Base-by-base conservation (phyloP, 345 rosid genomes). In the Hibiscus syriacus region DNA sequence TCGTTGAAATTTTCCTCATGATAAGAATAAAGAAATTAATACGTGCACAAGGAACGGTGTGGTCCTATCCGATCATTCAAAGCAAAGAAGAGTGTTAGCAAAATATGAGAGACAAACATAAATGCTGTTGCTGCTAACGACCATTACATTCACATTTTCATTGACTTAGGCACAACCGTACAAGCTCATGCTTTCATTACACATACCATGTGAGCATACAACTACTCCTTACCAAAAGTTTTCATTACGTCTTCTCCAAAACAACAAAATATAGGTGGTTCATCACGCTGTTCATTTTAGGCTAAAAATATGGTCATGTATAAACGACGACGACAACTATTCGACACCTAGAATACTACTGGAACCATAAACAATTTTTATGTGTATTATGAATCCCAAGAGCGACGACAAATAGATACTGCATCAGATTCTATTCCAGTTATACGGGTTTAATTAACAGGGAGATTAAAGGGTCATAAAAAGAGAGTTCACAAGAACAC, bases 381-480 rank as follows among this genome's bases (percentile, higher is more conserved):
- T 66, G 73, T 52, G 80, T 72, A 68, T 64, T 68, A 76, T 67
- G 73, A 66, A 23, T 46, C 72, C 81, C 80, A 65, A 38, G 38
- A 17, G 11, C 3, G 6, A 1, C 49, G 17, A 55, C 60, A 12
- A 16, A 61, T 29, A 25, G 27, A 46, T 26, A 38, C 29, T 19
- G 43, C 57, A 71, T 41, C 27, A 67, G 70, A 73, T 55, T 48
- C 59, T 78, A 32, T 70, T 56, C 72, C 4, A 41, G 46, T 66
- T 68, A 77, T 29, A 66, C 70, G 73, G 10, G 26, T 49, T 36
- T 19, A 69, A 19, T 17, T 34, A 9, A 79, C 67, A 65, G 48
- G 48, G 45, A 70, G 58, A 62, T 9, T 39, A 48, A 65, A 29
- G 26, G 76, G 71, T 73, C 16, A 53, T 75, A 53, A 64, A 74